Percentiles rank a stretch among this genome's conserved stretches.
Conservation (phyloP, 1,284 basidiomycete species). For the Fomitiporia mediterranea region DNA sequence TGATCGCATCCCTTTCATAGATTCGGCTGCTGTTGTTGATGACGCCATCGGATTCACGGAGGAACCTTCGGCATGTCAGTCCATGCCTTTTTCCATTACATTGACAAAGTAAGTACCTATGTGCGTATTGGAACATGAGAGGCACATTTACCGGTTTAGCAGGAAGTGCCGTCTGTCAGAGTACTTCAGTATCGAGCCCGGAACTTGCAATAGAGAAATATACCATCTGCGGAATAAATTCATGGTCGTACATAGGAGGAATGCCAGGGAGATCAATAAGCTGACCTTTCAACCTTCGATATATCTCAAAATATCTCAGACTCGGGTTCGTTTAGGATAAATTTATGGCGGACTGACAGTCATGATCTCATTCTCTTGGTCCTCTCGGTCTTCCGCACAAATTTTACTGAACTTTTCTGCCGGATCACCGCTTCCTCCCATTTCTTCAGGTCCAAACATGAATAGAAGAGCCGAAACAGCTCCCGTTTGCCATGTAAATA, state of each 20-base stretch:
- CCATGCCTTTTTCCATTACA: background rate
- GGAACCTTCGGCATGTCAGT: background rate
- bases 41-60: slow-evolving; percentile 13
- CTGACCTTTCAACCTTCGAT: background rate
- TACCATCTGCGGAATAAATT: slow-evolving; percentile 11
- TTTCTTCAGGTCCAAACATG: slow-evolving; percentile 7
- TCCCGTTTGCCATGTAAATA: slow-evolving; percentile 15
- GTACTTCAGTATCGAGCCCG: background rate
- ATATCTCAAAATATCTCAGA: background rate
- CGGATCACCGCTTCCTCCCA: slow-evolving; percentile 12
- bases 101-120: background rate
- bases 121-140: background rate
- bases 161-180: background rate
- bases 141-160: background rate
- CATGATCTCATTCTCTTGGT: background rate
- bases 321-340: background rate
- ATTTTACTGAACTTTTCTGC: slow-evolving; percentile 10
- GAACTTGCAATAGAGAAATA: background rate
- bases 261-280: slow-evolving; percentile 11
- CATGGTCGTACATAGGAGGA: slow-evolving; percentile 17
- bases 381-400: background rate
- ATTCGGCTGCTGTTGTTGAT: background rate
- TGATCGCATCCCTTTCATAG: slow-evolving; percentile 7
- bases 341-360: background rate
- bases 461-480: background rate